A percentile compares a stretch with the other conserved stretches of the same genome.
Evolutionary conservation across 495 filamentous ascomycete species (phyloP).

Genomic region (Tuber brumale): DNA sequence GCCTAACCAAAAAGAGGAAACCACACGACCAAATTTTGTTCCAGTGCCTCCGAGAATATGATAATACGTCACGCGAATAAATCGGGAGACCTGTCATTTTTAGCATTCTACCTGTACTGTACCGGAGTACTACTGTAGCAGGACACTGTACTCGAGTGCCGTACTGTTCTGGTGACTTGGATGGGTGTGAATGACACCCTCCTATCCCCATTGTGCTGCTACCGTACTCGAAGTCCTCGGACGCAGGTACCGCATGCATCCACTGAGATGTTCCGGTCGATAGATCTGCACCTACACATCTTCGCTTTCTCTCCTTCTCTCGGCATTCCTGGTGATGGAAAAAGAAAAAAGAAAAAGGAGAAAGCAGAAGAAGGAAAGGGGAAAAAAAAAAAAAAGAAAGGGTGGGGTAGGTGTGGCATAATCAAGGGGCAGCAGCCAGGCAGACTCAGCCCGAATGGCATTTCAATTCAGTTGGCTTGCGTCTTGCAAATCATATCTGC

Average conservation of each 20-base stretch:
- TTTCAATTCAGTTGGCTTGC: neutral
- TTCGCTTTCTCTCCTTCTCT: neutral
- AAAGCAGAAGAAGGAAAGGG: neutral
- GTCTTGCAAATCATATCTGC: neutral
- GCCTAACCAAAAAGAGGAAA: too few relatives aligned
- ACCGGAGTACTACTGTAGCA: neutral
- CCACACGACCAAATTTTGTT: too few relatives aligned
- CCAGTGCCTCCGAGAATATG: too few relatives aligned
- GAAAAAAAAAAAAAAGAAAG: neutral
- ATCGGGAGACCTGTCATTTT: too few relatives aligned
- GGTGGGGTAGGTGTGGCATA: neutral
- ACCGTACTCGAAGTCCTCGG: too few relatives aligned
- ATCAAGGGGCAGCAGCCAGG: neutral
- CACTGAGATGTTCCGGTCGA: neutral
- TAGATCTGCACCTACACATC: neutral
- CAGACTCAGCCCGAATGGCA: neutral
- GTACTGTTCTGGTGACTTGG: neutral
- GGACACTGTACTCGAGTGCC: neutral
- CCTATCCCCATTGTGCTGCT: neutral
- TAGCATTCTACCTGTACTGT: too few relatives aligned
- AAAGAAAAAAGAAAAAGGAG: neutral
- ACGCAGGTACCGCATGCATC: neutral
- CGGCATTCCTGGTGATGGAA: neutral
- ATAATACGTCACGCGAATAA: too few relatives aligned
- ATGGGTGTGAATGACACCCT: neutral